phyloP scores from a whole-genome alignment of 108 stramenopile genomes.

The Schizochytrium sp. region DNA sequence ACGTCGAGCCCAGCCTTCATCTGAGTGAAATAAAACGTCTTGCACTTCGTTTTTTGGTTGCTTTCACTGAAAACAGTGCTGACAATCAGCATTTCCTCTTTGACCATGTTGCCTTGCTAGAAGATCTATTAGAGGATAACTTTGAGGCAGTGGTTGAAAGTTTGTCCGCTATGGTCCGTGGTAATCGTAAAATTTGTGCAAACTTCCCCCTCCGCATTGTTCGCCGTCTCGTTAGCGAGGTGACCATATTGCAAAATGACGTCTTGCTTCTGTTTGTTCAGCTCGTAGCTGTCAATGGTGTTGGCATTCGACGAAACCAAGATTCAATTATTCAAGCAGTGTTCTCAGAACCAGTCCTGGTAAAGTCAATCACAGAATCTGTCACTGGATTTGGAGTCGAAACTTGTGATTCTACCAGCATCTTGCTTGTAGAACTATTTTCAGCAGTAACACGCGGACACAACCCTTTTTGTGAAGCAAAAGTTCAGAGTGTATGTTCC shows the following conservation, averaged over 20 bases:
- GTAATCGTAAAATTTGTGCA: conserved; percentile 17
- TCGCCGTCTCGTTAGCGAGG: background rate
- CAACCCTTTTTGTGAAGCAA: conserved; percentile 46
- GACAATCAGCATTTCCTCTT: conserved; percentile 49
- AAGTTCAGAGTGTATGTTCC: background rate
- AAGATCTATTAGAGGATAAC: background rate
- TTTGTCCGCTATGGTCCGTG: conserved; percentile 26
- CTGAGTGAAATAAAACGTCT: background rate
- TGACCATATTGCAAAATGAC: background rate
- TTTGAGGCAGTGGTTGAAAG: background rate
- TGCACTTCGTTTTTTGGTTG: background rate
- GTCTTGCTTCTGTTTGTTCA: background rate
- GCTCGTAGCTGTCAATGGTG: conserved; percentile 11
- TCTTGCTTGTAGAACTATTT: conserved; percentile 2
- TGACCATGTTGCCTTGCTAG: background rate
- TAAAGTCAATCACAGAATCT: background rate
- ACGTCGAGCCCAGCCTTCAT: background rate
- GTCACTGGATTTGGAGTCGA: background rate
- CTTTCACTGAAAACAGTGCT: background rate
- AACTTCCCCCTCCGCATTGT: conserved; percentile 12
- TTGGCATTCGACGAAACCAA: conserved; percentile 29
- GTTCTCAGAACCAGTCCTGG: background rate
- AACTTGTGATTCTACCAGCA: background rate
- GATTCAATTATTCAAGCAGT: conserved; percentile 16
- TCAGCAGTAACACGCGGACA: conserved; percentile 44